Percentiles rank a stretch among this genome's conserved stretches.
These are phyloP conservation scores for Umbelopsis sp. DNA, from an alignment of 371 early-diverging fungal species.

Conservation along the genomic window DNA sequence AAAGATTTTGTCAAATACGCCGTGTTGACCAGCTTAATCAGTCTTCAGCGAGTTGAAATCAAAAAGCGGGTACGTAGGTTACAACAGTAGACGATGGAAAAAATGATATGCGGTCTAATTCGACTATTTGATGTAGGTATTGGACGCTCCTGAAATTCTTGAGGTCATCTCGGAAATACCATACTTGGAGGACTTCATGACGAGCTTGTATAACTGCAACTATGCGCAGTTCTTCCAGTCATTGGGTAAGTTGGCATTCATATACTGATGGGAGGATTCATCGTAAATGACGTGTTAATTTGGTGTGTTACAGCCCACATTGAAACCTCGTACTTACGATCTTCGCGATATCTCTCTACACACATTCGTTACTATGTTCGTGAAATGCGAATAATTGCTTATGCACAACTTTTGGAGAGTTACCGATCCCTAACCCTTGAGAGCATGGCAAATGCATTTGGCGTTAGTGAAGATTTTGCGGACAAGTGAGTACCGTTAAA, in stretches of 20 bases:
- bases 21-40: constrained; percentile 87
- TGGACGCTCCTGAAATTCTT: constrained; percentile 96
- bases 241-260: constrained; percentile 48
- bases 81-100: not conserved
- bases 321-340: constrained; percentile 53
- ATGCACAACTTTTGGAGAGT: constrained; percentile 97
- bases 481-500: constrained; percentile 69
- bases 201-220: constrained; percentile 91
- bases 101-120: too few relatives aligned
- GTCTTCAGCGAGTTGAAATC: constrained; percentile 91
- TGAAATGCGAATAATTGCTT: constrained; percentile 98
- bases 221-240: constrained; percentile 92
- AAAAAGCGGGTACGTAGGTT: constrained; percentile 81
- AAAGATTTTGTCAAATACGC: constrained; percentile 96
- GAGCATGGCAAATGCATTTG: constrained; percentile 97
- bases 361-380: constrained; percentile 93
- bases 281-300: constrained; percentile 16
- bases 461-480: constrained; percentile 93
- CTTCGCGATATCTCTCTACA: constrained; percentile 70
- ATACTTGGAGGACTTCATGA: constrained; percentile 81
- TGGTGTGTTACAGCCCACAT: constrained; percentile 42
- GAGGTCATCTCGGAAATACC: constrained; percentile 94
- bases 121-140: constrained; percentile 57
- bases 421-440: constrained; percentile 95
- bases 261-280: not conserved